These are phyloP conservation scores for Dothideomycetes sp. DNA, from an alignment of 2,329 filamentous ascomycete genomes.

Conservation along the genomic window DNA sequence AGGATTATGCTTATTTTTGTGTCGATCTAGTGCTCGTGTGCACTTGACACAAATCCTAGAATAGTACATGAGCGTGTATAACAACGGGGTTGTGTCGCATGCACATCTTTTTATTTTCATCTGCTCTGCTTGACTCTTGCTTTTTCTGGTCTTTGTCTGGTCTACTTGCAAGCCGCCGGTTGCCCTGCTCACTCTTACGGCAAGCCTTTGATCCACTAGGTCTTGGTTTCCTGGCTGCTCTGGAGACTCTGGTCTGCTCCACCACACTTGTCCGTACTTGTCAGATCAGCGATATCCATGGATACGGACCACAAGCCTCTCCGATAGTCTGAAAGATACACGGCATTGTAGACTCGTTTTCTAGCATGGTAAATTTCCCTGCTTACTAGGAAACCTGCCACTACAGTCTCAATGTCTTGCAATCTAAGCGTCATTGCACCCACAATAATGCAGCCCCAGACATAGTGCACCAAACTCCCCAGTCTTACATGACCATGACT, in stretches of 20 bases:
- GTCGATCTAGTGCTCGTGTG: too few species aligned
- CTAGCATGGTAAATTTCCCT: slow-evolving; percentile 6
- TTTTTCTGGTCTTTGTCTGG: neutral
- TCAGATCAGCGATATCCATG: slow-evolving; percentile 3
- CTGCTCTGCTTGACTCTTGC: neutral
- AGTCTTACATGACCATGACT: too few species aligned
- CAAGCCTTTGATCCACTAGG: too few species aligned
- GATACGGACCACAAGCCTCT: slow-evolving; percentile 9
- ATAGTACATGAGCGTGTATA: too few species aligned
- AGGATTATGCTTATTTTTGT: too few species aligned
- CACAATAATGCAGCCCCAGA: neutral
- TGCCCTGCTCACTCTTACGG: slow-evolving; percentile 1
- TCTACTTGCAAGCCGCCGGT: neutral
- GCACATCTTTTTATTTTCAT: neutral
- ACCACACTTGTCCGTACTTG: too few species aligned
- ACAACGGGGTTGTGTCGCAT: too few species aligned
- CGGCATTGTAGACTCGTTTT: slow-evolving; percentile 6
- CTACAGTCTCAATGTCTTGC: neutral
- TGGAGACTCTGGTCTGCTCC: slow-evolving; percentile 5
- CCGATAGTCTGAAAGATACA: slow-evolving; percentile 10
- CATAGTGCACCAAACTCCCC: neutral
- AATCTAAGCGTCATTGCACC: neutral
- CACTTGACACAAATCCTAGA: too few species aligned
- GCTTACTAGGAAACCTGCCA: slow-evolving; percentile 7
- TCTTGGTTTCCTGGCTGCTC: slow-evolving; percentile 5